phyloP scores from a whole-genome alignment of 2,329 filamentous ascomycete genomes.

The Talaromyces atroroseus region DNA sequence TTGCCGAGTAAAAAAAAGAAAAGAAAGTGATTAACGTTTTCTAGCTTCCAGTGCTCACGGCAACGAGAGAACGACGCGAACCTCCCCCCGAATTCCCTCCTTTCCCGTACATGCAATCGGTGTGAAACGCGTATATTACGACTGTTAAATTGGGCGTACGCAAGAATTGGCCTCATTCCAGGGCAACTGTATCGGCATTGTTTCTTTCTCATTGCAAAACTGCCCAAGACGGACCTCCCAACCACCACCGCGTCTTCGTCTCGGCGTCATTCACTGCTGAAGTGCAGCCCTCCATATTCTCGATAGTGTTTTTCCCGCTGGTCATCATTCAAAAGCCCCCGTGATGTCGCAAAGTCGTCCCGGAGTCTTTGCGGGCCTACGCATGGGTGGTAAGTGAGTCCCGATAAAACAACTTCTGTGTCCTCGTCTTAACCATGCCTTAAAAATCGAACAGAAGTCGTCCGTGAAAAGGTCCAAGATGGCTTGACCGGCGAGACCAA shows the following conservation, averaged over 20 bases:
- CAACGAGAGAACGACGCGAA: constrained; percentile 13
- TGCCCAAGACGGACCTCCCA: constrained; percentile 54
- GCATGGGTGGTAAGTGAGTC: constrained; percentile 84
- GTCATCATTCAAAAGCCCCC: constrained; percentile 23
- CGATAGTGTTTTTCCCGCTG: constrained; percentile 29
- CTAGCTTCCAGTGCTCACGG: background rate
- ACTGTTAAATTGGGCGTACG: constrained; percentile 26
- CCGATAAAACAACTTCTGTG: background rate
- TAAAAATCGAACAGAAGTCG: constrained; percentile 63
- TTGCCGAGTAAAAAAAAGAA: background rate
- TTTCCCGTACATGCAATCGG: background rate
- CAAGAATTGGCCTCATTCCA: constrained; percentile 28
- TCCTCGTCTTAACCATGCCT: constrained; percentile 14
- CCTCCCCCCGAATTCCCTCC: background rate
- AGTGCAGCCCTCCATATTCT: constrained; percentile 37
- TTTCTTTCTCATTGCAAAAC: constrained; percentile 28
- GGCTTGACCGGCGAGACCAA: constrained; percentile 93
- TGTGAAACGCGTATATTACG: constrained; percentile 18
- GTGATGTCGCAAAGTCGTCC: constrained; percentile 87
- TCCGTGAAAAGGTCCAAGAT: constrained; percentile 98
- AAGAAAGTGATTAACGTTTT: background rate
- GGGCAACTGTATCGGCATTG: constrained; percentile 16
- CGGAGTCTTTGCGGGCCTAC: constrained; percentile 78
- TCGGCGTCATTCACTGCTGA: constrained; percentile 43
- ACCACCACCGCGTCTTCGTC: constrained; percentile 25